Evolutionary conservation across 2,329 filamentous ascomycete genomes (phyloP), one percentile per base, ranked within the genome.

Genomic region (Penicillium freii): DNA sequence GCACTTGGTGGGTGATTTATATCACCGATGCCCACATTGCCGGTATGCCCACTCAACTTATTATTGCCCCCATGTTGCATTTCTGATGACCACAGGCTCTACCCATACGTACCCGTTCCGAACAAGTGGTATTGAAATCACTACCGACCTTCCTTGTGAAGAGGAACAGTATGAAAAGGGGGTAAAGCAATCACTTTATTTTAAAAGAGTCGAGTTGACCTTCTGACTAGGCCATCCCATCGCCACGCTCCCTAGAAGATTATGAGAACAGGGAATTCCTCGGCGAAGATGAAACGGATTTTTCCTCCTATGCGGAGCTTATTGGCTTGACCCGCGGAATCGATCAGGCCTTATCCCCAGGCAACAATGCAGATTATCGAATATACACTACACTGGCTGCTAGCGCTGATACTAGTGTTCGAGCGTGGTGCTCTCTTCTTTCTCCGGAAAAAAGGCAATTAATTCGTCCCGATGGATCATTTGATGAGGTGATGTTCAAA

Each of bases 11-110:
- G 70, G 60, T 66, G 49, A 45, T 73, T 9, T 92, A 87, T 69
- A 82, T 89, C n/a, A 83, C 89, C 13, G 90, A 94, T 69, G 89
- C 87, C 50, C 88, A 93, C 81, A 83, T 93, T 62, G 87, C 90
- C 4, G 89, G 89, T 10, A 86, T 56, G 10, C 1, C 10, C 19
- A 21, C 21, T 15, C 23, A 6, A n/a, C n/a, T 9, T 7, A 50
- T n/a, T 6, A 19, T 29, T 13, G 8, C 13, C 8, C n/a, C 8
- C 5, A 31, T 5, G 6, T 23, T 40, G 10, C 13, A 19, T 40
- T 10, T 27, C 48, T 50, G 6, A 50, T 31, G 3, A 31, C 19
- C 13, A 6, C 31, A 53, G 51, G 51, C 21, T 53, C 51, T 34
- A 66, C 62, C 9, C 63, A 65, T 33, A 63, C 54, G 2, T 68